These are phyloP conservation scores for Clitoria ternatea DNA, from an alignment of 306 rosid genomes.

Conservation along the genomic window DNA sequence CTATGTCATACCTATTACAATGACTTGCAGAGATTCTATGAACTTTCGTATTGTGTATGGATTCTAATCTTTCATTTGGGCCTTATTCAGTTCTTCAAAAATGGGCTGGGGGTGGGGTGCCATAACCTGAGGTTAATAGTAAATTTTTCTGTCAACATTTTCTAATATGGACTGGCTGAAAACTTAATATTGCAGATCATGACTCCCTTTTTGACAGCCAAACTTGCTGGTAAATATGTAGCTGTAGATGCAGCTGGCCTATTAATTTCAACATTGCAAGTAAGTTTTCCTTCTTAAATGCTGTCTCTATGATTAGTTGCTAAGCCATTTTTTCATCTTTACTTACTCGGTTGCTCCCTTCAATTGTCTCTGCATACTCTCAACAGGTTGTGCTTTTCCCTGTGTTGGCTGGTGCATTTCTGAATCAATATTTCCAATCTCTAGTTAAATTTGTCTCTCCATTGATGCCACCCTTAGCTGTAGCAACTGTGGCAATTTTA, in stretches of 20 bases:
- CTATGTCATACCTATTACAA: not conserved
- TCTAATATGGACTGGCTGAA: not conserved
- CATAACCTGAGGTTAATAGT: no score
- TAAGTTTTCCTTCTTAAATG: constrained; percentile 8
- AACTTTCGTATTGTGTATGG: not conserved
- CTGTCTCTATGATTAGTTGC: not conserved
- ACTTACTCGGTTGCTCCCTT: not conserved
- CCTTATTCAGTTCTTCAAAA: not conserved
- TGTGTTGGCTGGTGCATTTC: constrained; percentile 71
- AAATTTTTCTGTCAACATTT: not conserved
- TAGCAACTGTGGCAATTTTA: constrained; percentile 70
- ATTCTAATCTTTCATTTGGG: not conserved
- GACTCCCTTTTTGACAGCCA: constrained; percentile 86
- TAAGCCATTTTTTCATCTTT: not conserved
- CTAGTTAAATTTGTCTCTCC: constrained; percentile 65
- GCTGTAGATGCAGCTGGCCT: constrained; percentile 77
- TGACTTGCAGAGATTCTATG: not conserved
- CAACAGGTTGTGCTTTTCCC: constrained; percentile 85
- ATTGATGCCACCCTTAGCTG: constrained; percentile 81
- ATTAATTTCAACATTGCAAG: constrained; percentile 68
- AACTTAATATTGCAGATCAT: constrained; percentile 53
- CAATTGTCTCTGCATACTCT: not conserved
- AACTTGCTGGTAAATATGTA: constrained; percentile 83
- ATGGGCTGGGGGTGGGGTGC: no score
- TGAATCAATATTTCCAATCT: constrained; percentile 75